phyloP scores from a whole-genome alignment of 2,329 filamentous ascomycete species.

The Leptographium procerum region DNA sequence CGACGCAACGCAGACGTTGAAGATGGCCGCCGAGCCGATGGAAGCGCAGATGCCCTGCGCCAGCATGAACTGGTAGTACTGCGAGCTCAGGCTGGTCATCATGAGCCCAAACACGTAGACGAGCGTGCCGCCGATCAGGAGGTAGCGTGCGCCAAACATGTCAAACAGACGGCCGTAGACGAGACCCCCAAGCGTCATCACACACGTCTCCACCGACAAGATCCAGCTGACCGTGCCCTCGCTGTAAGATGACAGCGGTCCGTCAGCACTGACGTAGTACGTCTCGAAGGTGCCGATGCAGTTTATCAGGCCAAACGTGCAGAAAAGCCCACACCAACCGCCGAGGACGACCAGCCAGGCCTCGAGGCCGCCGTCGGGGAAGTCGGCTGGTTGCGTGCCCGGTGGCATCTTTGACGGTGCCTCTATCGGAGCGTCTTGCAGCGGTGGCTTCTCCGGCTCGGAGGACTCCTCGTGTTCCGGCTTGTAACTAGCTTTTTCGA shows the following conservation, averaged over 20 bases:
- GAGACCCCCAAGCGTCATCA: constrained; percentile 34
- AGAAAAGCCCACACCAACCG: constrained; percentile 24
- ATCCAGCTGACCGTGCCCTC: constrained; percentile 46
- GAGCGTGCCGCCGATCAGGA: constrained; percentile 40
- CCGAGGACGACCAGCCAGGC: constrained; percentile 38
- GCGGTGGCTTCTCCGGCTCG: no score
- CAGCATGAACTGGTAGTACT: constrained; percentile 30
- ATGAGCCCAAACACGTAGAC: constrained; percentile 47
- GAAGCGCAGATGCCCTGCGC: constrained; percentile 23
- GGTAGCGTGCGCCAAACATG: constrained; percentile 43
- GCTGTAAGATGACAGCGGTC: constrained; percentile 33
- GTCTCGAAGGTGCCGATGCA: constrained; percentile 43
- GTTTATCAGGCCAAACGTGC: constrained; percentile 27
- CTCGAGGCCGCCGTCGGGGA: constrained; percentile 39
- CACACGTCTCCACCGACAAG: constrained; percentile 37
- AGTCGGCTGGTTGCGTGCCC: constrained; percentile 24
- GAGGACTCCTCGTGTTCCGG: no score
- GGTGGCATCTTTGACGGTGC: no score
- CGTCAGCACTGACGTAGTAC: constrained; percentile 33
- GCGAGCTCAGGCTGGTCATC: constrained; percentile 40
- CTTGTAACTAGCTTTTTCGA: no score
- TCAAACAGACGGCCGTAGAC: constrained; percentile 38
- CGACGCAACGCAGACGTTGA: constrained; percentile 8
- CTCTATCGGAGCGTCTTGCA: no score
- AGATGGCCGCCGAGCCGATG: constrained; percentile 23